Evolutionary conservation across 768 basidiomycete genomes (phyloP).

Genomic region (Podaxis mareebaensis): DNA sequence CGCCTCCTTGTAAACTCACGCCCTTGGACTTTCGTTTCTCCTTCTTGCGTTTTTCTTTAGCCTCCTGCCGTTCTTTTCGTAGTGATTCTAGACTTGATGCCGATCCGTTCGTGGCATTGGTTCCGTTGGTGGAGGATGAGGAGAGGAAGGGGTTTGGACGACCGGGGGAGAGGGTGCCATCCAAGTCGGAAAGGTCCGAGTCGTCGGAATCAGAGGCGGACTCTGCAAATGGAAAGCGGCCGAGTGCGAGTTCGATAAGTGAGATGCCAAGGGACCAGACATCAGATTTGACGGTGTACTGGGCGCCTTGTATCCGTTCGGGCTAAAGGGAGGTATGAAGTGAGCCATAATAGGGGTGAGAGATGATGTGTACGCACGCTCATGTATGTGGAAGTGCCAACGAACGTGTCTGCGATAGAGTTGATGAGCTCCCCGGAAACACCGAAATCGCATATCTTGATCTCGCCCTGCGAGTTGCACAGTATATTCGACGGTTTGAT

Average conservation of each 20-base stretch:
- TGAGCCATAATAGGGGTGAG: slow-evolving; percentile 12
- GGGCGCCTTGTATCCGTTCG: slow-evolving; percentile 97
- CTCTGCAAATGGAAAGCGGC: slow-evolving; percentile 95
- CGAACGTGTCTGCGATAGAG: slow-evolving; percentile 98
- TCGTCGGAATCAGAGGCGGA: slow-evolving; percentile 61
- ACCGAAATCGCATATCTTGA: slow-evolving; percentile 99
- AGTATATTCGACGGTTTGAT: slow-evolving; percentile 99
- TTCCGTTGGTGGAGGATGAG: neutral
- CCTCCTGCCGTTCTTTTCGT: slow-evolving; percentile 17
- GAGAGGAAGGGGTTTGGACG: slow-evolving; percentile 53
- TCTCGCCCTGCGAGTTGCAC: slow-evolving; percentile 90
- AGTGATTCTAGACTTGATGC: slow-evolving; percentile 17
- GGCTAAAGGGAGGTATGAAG: slow-evolving; percentile 55
- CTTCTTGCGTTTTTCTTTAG: slow-evolving; percentile 44
- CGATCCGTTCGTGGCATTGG: slow-evolving; percentile 23
- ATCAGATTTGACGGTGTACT: slow-evolving; percentile 98
- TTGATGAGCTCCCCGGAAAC: slow-evolving; percentile 99
- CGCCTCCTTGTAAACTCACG: slow-evolving; percentile 90
- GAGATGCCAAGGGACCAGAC: slow-evolving; percentile 99
- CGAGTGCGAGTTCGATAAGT: slow-evolving; percentile 93
- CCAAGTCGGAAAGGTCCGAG: slow-evolving; percentile 59
- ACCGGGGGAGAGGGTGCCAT: slow-evolving; percentile 76
- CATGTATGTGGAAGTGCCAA: slow-evolving; percentile 99
- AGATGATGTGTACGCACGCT: slow-evolving; percentile 66
- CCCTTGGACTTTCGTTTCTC: slow-evolving; percentile 89